Base-by-base conservation (phyloP, 805 yeast species). In the Nakazawaea ambrosiae region DNA sequence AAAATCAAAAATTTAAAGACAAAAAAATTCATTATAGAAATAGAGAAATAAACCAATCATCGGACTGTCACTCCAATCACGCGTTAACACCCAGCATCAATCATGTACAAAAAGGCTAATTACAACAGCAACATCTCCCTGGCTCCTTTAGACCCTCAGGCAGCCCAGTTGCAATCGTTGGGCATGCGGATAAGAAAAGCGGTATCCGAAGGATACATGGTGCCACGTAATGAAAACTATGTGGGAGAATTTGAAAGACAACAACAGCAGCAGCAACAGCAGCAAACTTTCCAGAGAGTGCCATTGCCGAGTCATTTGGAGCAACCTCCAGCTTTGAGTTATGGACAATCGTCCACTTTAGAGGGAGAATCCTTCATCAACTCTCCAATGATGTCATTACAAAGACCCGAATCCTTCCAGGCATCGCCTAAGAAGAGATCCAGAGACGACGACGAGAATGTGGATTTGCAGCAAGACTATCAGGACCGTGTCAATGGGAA, bases 161-260 rank as follows among this genome's bases (percentile, higher is more conserved):
- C 55, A 11, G 64, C 55, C 31, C 55, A 62, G 19, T 63, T 81
- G 18, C 68, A 76, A 28, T 68, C 78, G 1, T 50, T 81, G 5
- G 88, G 87, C 0, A 81, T 79, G 86, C 66, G 86, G 44, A 74
- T 82, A 41, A 69, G 90, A 49, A 78, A 79, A 47, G 66, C 81
- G 2, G 75, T 81, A 3, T 65, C 73, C 24, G 77, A 78, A 31
- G 88, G 88, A 1, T 78, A 79, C 47, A 42, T 43, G 36, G 48
- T 47, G 19, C 50, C 48, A 23, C 20, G 20, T 27, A 27, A 26
- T 20, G 29, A 37, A 33, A 35, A 42, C 12, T 39, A 42, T 16
- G 4, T 33, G 26, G 39, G 41, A 1, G 46, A 46, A 11, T 45
- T 28, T 22, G 45, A 50, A 29, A 40, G 36, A 23, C 50, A 50